Percentiles rank a stretch among this genome's conserved stretches.
Conservation (phyloP, 495 filamentous ascomycete species). For the Parmelia sp. region DNA sequence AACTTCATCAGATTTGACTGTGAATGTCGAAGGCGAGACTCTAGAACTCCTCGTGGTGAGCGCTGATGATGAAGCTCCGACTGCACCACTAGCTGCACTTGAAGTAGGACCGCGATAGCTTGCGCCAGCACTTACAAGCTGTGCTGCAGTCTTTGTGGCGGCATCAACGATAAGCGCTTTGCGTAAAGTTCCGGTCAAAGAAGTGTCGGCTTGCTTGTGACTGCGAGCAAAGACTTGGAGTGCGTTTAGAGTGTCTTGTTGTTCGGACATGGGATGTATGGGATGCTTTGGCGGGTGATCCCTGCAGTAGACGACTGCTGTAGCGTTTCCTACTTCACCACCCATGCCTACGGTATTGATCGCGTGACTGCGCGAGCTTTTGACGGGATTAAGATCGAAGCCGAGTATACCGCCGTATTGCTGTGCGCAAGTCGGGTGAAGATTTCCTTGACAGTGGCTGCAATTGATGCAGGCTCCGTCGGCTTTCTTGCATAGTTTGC, state of each 20-base stretch:
- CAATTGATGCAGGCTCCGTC: constrained; percentile 77
- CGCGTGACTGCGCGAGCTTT: constrained; percentile 73
- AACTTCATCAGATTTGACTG: constrained; percentile 29
- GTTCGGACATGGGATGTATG: constrained; percentile 71
- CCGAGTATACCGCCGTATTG: constrained; percentile 75
- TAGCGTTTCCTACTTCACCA: constrained; percentile 67
- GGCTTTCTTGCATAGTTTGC: constrained; percentile 75
- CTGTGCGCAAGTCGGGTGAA: constrained; percentile 88
- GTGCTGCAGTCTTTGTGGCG: constrained; percentile 35
- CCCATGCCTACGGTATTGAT: constrained; percentile 67
- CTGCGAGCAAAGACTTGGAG: constrained; percentile 78
- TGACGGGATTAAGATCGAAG: constrained; percentile 86
- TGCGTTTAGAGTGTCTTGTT: constrained; percentile 52
- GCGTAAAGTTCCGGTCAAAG: constrained; percentile 81
- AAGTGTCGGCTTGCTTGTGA: constrained; percentile 91
- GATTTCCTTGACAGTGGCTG: constrained; percentile 68
- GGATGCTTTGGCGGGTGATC: constrained; percentile 62
- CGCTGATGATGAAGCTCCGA: constrained; percentile 19
- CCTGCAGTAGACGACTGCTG: constrained; percentile 82
- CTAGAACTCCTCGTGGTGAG: constrained; percentile 22
- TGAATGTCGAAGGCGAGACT: constrained; percentile 26
- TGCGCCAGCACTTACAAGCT: constrained; percentile 24
- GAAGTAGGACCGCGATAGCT: constrained; percentile 23
- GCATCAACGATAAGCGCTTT: constrained; percentile 68
- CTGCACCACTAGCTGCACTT: constrained; percentile 33